A percentile compares a stretch with the other conserved stretches of the same genome.
Conservation (phyloP, 192 early-diverging fungal genomes). For the Umbelopsis isabellina region DNA sequence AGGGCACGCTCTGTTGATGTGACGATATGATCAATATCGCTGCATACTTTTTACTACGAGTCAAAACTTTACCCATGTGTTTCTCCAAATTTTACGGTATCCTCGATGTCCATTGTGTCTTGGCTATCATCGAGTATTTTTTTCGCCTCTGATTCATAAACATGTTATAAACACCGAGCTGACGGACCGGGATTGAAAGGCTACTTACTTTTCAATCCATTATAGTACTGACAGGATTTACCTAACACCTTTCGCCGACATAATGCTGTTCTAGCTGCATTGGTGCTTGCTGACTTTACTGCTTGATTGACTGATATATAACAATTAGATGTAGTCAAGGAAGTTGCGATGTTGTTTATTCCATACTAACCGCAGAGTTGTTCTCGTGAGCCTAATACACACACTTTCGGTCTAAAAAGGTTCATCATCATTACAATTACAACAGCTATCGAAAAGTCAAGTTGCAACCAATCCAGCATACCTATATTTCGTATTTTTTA, state of each 20-base stretch:
- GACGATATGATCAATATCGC: background rate
- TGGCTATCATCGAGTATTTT: background rate
- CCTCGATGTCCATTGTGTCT: slow-evolving; percentile 60
- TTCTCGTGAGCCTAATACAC: slow-evolving; percentile 62
- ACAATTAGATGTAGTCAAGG: background rate
- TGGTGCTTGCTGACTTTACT: slow-evolving; percentile 32
- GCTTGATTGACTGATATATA: slow-evolving; percentile 36
- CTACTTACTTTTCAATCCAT: slow-evolving; percentile 28
- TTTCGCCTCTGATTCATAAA: slow-evolving; percentile 1
- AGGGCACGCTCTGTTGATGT: slow-evolving; percentile 53
- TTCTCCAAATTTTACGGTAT: slow-evolving; percentile 47
- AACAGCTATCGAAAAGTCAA: background rate
- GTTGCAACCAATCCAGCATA: background rate
- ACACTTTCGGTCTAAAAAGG: slow-evolving; percentile 34
- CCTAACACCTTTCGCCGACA: slow-evolving; percentile 49
- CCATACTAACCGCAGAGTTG: slow-evolving; percentile 54
- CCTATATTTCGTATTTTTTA: slow-evolving; percentile 54
- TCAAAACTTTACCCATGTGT: slow-evolving; percentile 30
- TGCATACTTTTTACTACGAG: background rate
- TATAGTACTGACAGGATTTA: slow-evolving; percentile 44
- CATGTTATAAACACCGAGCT: background rate
- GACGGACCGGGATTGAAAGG: background rate
- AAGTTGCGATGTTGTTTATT: no score
- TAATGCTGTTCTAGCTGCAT: slow-evolving; percentile 37
- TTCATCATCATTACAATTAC: slow-evolving; percentile 6